A percentile compares a stretch with the other conserved stretches of the same genome.
These are phyloP conservation scores for Phialocephala sp. DNA, from an alignment of 2,329 filamentous ascomycete genomes.

Conservation along the genomic window DNA sequence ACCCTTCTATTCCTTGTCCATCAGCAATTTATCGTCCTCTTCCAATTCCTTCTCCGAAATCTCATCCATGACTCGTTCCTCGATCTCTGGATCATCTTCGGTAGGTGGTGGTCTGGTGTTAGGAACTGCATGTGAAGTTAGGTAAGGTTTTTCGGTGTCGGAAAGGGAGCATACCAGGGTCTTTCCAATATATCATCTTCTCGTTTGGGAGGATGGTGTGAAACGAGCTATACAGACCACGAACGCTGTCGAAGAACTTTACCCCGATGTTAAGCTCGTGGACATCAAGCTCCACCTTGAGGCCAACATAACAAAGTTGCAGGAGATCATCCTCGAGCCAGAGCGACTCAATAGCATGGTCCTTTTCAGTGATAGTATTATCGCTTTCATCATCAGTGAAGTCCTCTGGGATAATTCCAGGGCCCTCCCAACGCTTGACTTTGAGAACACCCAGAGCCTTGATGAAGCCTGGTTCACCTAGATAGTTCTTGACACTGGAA, in stretches of 20 bases:
- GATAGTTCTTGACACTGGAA: slow-evolving; percentile 46
- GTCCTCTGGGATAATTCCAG: slow-evolving; percentile 35
- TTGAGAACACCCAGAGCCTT: slow-evolving; percentile 52
- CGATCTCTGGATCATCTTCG: slow-evolving; percentile 39
- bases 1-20: not conserved
- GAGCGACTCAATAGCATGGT: slow-evolving; percentile 57
- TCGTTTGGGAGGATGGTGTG: slow-evolving; percentile 71
- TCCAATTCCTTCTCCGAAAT: slow-evolving; percentile 27
- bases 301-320: slow-evolving; percentile 63
- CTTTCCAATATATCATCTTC: slow-evolving; percentile 70
- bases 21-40: slow-evolving; percentile 26
- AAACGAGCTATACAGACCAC: slow-evolving; percentile 63
- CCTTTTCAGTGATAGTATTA: slow-evolving; percentile 34
- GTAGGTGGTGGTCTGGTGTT: slow-evolving; percentile 40
- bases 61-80: slow-evolving; percentile 34
- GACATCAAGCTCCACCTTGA: slow-evolving; percentile 64
- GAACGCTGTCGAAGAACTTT: slow-evolving; percentile 66
- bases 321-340: slow-evolving; percentile 70
- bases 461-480: slow-evolving; percentile 44
- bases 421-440: slow-evolving; percentile 51
- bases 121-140: slow-evolving; percentile 31
- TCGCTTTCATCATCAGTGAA: slow-evolving; percentile 35
- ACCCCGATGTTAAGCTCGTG: slow-evolving; percentile 64
- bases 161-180: slow-evolving; percentile 48
- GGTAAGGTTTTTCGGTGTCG: not conserved